phyloP scores from a whole-genome alignment of 495 filamentous ascomycete species.

The Opeltia flavorubescens region DNA sequence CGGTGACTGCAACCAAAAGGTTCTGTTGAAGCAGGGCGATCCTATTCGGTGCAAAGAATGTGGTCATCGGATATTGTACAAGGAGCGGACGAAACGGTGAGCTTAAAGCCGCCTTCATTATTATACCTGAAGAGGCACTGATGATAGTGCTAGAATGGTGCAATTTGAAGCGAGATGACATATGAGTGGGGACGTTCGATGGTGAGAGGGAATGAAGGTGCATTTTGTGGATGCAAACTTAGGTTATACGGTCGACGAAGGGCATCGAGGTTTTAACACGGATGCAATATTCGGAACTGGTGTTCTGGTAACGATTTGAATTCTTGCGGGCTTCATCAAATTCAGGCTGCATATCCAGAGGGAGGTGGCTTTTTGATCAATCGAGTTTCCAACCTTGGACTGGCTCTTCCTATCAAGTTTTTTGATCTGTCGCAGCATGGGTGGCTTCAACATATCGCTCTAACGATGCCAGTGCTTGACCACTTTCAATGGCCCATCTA shows the following conservation, averaged over 20 bases:
- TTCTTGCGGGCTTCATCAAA: too few relatives aligned
- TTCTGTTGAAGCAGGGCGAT: conserved; percentile 68
- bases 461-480: conserved; percentile 63
- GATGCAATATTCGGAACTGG: too few relatives aligned
- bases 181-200: too few relatives aligned
- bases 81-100: conserved; percentile 94
- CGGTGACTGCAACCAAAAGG: conserved; percentile 79
- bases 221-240: too few relatives aligned
- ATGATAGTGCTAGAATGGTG: conserved; percentile 51
- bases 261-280: too few relatives aligned
- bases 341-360: too few relatives aligned
- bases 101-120: conserved; percentile 16
- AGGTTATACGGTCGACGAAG: background rate
- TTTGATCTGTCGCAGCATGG: conserved; percentile 15
- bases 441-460: conserved; percentile 50
- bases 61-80: conserved; percentile 90
- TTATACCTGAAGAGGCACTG: background rate
- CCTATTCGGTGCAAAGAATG: conserved; percentile 92
- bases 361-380: too few relatives aligned
- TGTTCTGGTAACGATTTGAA: too few relatives aligned
- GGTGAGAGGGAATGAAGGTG: too few relatives aligned
- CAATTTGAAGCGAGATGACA: conserved; percentile 72
- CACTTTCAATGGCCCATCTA: conserved; percentile 68
- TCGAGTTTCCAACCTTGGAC: too few relatives aligned
- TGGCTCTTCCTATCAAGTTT: background rate